Evolutionary conservation across 345 rosid species (phyloP).

Genomic region (Linum trigynum): DNA sequence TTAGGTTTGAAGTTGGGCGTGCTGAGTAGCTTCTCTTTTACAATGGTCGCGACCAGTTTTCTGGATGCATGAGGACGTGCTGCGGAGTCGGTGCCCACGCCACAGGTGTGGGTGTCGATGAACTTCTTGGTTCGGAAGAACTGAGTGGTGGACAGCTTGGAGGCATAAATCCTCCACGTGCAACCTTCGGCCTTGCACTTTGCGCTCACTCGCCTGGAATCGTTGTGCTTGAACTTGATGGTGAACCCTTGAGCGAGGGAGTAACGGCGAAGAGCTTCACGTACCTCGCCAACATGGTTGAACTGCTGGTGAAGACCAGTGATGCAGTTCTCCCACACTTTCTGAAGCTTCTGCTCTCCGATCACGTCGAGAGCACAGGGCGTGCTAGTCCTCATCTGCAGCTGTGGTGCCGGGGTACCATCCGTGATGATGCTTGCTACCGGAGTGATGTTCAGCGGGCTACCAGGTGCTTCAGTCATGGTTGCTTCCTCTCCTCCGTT

Average conservation of each 20-base stretch:
- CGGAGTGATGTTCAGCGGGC: slow-evolving; percentile 17
- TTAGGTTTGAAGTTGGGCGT: slow-evolving; percentile 18
- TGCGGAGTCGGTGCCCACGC: slow-evolving; percentile 6
- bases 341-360: slow-evolving; percentile 22
- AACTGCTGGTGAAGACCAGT: slow-evolving; percentile 30
- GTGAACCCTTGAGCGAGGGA: slow-evolving; percentile 23
- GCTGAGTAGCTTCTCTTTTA: slow-evolving; percentile 18
- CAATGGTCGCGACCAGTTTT: slow-evolving; percentile 21
- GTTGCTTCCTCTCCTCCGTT: slow-evolving; percentile 12
- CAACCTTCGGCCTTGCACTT: slow-evolving; percentile 23
- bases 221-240: slow-evolving; percentile 20
- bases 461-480: slow-evolving; percentile 11
- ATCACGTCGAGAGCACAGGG: background rate
- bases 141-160: slow-evolving; percentile 15
- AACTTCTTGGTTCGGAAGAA: slow-evolving; percentile 20
- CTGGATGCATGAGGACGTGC: slow-evolving; percentile 20
- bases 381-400: slow-evolving; percentile 9
- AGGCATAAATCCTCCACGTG: slow-evolving; percentile 22
- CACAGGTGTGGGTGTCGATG: slow-evolving; percentile 16
- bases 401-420: slow-evolving; percentile 4
- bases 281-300: slow-evolving; percentile 16
- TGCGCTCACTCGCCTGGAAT: slow-evolving; percentile 18
- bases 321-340: slow-evolving; percentile 22
- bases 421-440: slow-evolving; percentile 11
- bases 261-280: slow-evolving; percentile 20